These are phyloP conservation scores for Colletotrichum plurivorum DNA, from an alignment of 2,329 filamentous ascomycete genomes.

Conservation along the genomic window DNA sequence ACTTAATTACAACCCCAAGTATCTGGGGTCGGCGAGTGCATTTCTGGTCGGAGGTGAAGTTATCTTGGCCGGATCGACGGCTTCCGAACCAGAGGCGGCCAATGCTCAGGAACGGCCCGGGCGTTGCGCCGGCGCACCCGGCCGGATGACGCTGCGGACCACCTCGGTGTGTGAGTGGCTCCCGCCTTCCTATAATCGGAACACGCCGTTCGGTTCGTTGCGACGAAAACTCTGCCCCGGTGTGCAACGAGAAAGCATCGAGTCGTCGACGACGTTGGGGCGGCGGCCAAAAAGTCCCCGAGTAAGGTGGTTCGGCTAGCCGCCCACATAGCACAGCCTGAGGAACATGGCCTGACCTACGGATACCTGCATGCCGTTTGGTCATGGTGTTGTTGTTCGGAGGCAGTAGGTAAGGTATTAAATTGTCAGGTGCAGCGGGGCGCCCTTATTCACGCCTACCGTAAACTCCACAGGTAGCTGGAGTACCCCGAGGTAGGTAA, in stretches of 20 bases:
- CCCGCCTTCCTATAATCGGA: background rate
- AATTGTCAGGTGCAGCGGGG: constrained; percentile 2
- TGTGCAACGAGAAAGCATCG: background rate
- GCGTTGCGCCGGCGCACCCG: constrained; percentile 9
- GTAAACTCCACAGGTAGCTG: too few species aligned
- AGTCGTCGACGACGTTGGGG: background rate
- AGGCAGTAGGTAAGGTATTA: background rate
- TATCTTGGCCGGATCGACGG: background rate
- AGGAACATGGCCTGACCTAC: constrained; percentile 9
- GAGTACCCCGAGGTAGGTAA: too few species aligned
- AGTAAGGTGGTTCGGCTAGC: constrained; percentile 14
- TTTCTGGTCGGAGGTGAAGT: too few species aligned
- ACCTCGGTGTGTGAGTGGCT: too few species aligned
- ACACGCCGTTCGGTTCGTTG: background rate
- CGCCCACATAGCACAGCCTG: background rate
- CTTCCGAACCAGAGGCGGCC: background rate
- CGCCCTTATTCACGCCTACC: background rate
- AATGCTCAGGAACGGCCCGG: constrained; percentile 17
- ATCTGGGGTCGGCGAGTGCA: too few species aligned
- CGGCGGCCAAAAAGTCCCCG: constrained; percentile 9
- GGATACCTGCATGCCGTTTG: constrained; percentile 11
- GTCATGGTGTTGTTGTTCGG: constrained; percentile 1
- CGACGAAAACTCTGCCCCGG: constrained; percentile 15
- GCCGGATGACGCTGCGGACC: background rate
- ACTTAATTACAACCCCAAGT: too few species aligned